A percentile compares a stretch with the other conserved stretches of the same genome.
Conservation (phyloP, 2,329 filamentous ascomycete species). For the Blumeria graminis region DNA sequence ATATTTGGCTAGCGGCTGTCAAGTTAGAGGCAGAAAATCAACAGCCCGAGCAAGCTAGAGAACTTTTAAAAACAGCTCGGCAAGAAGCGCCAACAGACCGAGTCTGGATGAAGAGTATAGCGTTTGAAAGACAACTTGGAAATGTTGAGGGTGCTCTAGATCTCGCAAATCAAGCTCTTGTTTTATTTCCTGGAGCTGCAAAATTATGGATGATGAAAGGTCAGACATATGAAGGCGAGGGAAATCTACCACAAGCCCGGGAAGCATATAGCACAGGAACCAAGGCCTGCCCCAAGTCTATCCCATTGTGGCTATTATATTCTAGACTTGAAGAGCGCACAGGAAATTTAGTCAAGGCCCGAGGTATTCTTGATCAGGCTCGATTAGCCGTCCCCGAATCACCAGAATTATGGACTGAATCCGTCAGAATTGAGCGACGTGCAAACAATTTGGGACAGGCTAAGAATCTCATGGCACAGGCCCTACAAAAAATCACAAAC, state of each 20-base stretch:
- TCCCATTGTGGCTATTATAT: conserved; percentile 75
- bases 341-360: conserved; percentile 70
- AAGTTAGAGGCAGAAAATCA: conserved; percentile 85
- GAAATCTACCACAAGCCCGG: conserved; percentile 58
- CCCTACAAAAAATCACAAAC: conserved; percentile 71
- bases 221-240: conserved; percentile 76
- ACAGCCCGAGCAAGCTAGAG: conserved; percentile 57
- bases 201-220: conserved; percentile 99
- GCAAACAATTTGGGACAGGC: conserved; percentile 66
- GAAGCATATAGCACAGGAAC: conserved; percentile 79
- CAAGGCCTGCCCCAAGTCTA: conserved; percentile 60
- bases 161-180: conserved; percentile 64
- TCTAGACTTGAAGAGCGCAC: conserved; percentile 67
- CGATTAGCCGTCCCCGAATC: conserved; percentile 70
- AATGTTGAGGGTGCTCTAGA: conserved; percentile 63
- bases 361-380: conserved; percentile 79
- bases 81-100: conserved; percentile 82
- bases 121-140: conserved; percentile 69
- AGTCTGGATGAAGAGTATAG: conserved; percentile 90
- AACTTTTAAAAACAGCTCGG: conserved; percentile 59
- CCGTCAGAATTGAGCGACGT: conserved; percentile 76
- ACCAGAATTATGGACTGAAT: conserved; percentile 71
- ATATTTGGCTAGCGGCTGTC: conserved; percentile 91
- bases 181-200: conserved; percentile 59
- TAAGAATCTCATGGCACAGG: conserved; percentile 78